Evolutionary conservation across 2,329 filamentous ascomycete genomes (phyloP), one percentile per base, ranked within the genome.

Genomic region (Xylariomycetidae sp.): DNA sequence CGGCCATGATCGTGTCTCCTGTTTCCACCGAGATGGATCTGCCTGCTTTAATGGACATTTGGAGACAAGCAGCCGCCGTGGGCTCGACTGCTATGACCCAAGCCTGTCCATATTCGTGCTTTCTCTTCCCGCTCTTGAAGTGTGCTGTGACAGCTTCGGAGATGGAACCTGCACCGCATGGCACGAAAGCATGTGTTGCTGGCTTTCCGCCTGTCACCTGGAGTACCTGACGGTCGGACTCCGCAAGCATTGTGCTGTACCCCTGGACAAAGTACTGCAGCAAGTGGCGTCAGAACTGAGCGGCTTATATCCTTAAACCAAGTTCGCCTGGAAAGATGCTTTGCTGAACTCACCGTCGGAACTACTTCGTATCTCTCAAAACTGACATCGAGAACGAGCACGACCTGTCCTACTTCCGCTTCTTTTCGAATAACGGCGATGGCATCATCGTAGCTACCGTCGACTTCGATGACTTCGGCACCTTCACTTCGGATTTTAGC

Each of bases 231-330:
- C 64, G 53, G 31, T 87, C 81, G 0, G 76, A 63, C 50, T 92
- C 85, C 3, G 59, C 54, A 40, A 89, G 63, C 71, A 89, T 80
- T 0, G 83, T 87, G 4, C 67, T 67, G 48, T 90, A 92, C 0
- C 85, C 85, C 39, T 90, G 77, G 0, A 87, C 80, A 15, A 89
- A 82, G 77, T 81, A 88, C 56, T 74, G 29, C 10, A n/a, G n/a
- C n/a, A 10, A 29, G 5, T 26, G 5, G 14, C 20, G 22, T 45
- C 31, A 40, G 34, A 22, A 16, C n/a, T 22, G 10, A 22, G 13
- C 18, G 16, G n/a, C n/a, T n/a, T n/a, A n/a, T n/a, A n/a, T n/a
- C n/a, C n/a, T n/a, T 12, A 20, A n/a, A 2, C 12, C 16, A 26
- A n/a, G 29, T 2, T 19, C 16, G 12, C 42, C 38, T 50, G 23